Percentiles rank a stretch among this genome's conserved stretches.
phyloP scores from a whole-genome alignment of 805 yeast genomes.

The Pachysolen tannophilus region DNA sequence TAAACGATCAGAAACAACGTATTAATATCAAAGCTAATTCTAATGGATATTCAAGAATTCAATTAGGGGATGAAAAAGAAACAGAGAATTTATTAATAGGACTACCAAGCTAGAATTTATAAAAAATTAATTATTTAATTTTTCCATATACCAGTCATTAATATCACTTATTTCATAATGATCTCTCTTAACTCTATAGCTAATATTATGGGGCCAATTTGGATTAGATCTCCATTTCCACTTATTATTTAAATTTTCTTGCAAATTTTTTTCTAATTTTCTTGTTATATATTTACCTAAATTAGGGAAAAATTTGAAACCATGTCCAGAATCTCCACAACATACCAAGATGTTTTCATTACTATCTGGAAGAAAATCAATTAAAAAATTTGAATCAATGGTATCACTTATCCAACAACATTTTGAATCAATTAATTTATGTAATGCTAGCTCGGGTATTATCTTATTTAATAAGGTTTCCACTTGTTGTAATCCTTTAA shows the following conservation, averaged over 20 bases:
- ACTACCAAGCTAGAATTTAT: constrained; percentile 11
- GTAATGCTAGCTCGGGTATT: constrained; percentile 29
- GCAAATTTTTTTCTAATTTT: constrained; percentile 18
- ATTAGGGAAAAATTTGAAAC: constrained; percentile 32
- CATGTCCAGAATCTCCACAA: constrained; percentile 36
- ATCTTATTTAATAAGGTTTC: constrained; percentile 17
- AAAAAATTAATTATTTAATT: neutral
- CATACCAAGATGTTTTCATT: constrained; percentile 24
- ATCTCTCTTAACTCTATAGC: constrained; percentile 10
- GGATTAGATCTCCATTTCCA: constrained; percentile 24
- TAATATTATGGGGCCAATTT: constrained; percentile 9
- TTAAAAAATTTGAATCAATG: constrained; percentile 25
- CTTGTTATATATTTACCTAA: constrained; percentile 29
- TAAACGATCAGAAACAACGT: no score
- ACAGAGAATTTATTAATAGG: constrained; percentile 21
- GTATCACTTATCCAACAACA: constrained; percentile 22
- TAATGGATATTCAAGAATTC: constrained; percentile 14
- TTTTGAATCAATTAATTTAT: constrained; percentile 11
- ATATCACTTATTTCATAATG: constrained; percentile 11
- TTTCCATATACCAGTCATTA: constrained; percentile 9
- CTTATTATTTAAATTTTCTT: constrained; percentile 12
- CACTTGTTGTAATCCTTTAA: constrained; percentile 18
- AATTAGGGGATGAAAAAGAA: constrained; percentile 22
- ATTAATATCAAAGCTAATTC: no score
- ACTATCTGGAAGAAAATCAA: constrained; percentile 23